Evolutionary conservation across 2,329 filamentous ascomycete genomes (phyloP).

Genomic region (Diaporthe eres): DNA sequence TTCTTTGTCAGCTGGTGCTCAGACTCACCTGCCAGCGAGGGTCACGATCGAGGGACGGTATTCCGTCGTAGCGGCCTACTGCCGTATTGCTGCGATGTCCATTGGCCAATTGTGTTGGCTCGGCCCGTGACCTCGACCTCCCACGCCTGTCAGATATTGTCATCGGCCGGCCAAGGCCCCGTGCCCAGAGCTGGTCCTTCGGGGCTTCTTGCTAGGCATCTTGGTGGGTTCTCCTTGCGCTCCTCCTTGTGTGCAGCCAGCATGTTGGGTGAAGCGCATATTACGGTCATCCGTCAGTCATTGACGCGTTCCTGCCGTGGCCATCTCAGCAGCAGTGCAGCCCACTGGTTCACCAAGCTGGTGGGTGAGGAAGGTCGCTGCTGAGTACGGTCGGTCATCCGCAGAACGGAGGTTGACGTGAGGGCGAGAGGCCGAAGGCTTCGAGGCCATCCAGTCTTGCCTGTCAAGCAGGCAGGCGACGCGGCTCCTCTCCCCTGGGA

Average conservation of each 20-base stretch:
- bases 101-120: conserved; percentile 14
- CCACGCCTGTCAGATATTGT: conserved; percentile 34
- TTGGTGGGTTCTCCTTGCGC: neutral
- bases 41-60: neutral
- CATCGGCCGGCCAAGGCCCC: conserved; percentile 37
- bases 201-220: neutral
- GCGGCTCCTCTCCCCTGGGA: conserved; percentile 26
- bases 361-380: conserved; percentile 12
- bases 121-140: conserved; percentile 29
- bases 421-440: conserved; percentile 27
- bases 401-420: conserved; percentile 13
- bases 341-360: neutral
- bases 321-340: conserved; percentile 7
- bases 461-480: neutral
- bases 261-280: neutral
- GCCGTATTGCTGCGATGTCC: neutral
- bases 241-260: neutral
- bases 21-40: conserved; percentile 1
- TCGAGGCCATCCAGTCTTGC: neutral
- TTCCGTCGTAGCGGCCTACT: neutral
- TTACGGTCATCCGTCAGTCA: neutral
- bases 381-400: neutral
- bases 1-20: neutral
- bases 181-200: conserved; percentile 22
- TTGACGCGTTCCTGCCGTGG: neutral